phyloP scores from a whole-genome alignment of 306 rosid species.

The Luffa aegyptiaca region DNA sequence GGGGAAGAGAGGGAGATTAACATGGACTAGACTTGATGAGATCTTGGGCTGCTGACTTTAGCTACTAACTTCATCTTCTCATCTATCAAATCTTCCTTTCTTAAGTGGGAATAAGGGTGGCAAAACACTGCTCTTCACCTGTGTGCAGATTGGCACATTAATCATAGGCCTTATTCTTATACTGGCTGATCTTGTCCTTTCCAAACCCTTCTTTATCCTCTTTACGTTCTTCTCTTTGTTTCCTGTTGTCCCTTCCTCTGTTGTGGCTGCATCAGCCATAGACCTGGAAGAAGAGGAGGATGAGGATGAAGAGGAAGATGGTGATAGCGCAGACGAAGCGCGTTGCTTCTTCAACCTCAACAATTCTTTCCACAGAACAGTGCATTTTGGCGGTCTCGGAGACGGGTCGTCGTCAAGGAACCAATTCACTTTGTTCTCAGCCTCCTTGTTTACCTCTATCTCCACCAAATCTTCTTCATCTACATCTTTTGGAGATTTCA shows the following conservation, averaged over 20 bases:
- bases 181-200: constrained; percentile 87
- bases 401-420: constrained; percentile 97
- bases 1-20: constrained; percentile 18
- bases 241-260: constrained; percentile 33
- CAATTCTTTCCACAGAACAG: constrained; percentile 94
- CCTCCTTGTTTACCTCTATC: constrained; percentile 20
- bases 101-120: constrained; percentile 85
- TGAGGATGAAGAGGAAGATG: constrained; percentile 85
- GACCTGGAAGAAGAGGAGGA: constrained; percentile 68
- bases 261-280: constrained; percentile 47
- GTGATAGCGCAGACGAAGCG: constrained; percentile 59
- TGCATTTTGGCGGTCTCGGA: constrained; percentile 97
- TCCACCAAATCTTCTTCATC: constrained; percentile 28
- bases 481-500: constrained; percentile 30
- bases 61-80: constrained; percentile 12
- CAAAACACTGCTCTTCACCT: constrained; percentile 59
- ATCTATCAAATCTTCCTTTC: constrained; percentile 78
- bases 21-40: constrained; percentile 22
- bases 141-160: constrained; percentile 90
- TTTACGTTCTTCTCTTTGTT: constrained; percentile 47
- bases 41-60: constrained; percentile 11
- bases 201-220: constrained; percentile 78
- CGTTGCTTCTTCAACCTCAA: constrained; percentile 94
- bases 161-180: constrained; percentile 89
- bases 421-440: constrained; percentile 67